Conservation (phyloP, 768 basidiomycete species). For the Serendipita sp. region DNA sequence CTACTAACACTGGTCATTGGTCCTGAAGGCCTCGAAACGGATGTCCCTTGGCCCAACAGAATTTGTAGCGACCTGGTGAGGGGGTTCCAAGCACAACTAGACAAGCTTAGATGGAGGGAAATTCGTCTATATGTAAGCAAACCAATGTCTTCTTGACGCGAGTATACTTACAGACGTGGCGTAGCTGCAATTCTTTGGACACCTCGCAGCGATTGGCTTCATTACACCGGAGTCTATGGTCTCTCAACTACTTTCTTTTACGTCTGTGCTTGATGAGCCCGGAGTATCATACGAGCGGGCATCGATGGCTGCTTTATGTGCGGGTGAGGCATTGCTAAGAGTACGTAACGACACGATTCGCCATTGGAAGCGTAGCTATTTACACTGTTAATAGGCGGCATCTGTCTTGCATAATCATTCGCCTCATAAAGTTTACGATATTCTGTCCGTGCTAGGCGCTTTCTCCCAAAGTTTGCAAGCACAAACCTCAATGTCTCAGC, state of each 20-base stretch:
- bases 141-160: constrained; percentile 8
- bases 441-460: constrained; percentile 50
- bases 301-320: constrained; percentile 63
- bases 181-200: constrained; percentile 88
- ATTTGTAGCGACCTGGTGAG: constrained; percentile 82
- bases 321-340: constrained; percentile 66
- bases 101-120: constrained; percentile 82
- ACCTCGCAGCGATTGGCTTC: constrained; percentile 59
- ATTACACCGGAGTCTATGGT: constrained; percentile 67
- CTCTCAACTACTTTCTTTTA: constrained; percentile 66
- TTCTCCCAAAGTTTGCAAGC: constrained; percentile 47
- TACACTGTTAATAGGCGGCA: constrained; percentile 37
- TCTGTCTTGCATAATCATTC: constrained; percentile 44
- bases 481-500: constrained; percentile 50
- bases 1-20: constrained; percentile 45
- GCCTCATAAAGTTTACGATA: constrained; percentile 41
- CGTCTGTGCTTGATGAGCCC: constrained; percentile 75
- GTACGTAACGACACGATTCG: constrained; percentile 21
- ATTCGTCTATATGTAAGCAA: constrained; percentile 66
- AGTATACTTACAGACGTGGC: neutral
- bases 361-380: neutral
- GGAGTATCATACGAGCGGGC: constrained; percentile 75
- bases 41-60: constrained; percentile 42
- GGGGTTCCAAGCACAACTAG: constrained; percentile 75
- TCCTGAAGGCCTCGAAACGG: constrained; percentile 19